Percentiles rank a stretch among this genome's conserved stretches.
These are phyloP conservation scores for Pyrenula massariospora DNA, from an alignment of 495 filamentous ascomycete genomes.

Conservation along the genomic window DNA sequence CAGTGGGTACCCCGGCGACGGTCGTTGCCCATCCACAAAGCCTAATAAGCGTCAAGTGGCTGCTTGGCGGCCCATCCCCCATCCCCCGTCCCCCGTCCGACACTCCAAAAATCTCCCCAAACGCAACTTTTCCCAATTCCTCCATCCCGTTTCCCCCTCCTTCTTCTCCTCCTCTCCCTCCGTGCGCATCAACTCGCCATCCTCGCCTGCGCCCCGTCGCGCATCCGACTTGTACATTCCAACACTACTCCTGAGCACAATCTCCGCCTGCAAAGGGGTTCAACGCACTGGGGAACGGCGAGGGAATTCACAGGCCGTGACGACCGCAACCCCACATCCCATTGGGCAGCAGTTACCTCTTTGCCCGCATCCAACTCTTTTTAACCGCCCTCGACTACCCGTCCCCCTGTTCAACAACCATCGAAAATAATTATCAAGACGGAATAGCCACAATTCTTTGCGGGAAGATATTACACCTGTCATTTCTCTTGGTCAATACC, in stretches of 20 bases:
- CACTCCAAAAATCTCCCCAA: neutral
- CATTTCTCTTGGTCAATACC: too few relatives aligned
- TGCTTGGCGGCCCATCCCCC: too few relatives aligned
- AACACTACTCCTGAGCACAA: too few relatives aligned
- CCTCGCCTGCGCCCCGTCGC: too few relatives aligned
- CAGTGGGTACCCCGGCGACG: slow-evolving; percentile 31
- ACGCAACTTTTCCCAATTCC: neutral
- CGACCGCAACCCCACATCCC: neutral
- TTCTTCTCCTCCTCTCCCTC: neutral
- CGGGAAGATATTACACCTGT: too few relatives aligned
- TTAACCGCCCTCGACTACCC: slow-evolving; percentile 1
- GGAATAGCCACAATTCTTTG: too few relatives aligned
- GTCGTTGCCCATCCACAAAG: neutral
- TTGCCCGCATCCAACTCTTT: neutral
- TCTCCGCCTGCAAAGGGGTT: too few relatives aligned
- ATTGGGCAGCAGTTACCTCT: neutral
- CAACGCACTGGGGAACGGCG: too few relatives aligned
- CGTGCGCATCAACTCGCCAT: neutral
- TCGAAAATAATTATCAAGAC: too few relatives aligned
- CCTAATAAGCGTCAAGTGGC: neutral
- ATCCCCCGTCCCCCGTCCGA: too few relatives aligned
- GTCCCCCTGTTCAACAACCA: slow-evolving; percentile 1
- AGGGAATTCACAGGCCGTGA: too few relatives aligned
- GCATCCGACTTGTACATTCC: too few relatives aligned
- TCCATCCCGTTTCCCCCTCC: neutral